Evolutionary conservation across 2,329 filamentous ascomycete genomes (phyloP).

Genomic region (Diaporthe ilicicola): DNA sequence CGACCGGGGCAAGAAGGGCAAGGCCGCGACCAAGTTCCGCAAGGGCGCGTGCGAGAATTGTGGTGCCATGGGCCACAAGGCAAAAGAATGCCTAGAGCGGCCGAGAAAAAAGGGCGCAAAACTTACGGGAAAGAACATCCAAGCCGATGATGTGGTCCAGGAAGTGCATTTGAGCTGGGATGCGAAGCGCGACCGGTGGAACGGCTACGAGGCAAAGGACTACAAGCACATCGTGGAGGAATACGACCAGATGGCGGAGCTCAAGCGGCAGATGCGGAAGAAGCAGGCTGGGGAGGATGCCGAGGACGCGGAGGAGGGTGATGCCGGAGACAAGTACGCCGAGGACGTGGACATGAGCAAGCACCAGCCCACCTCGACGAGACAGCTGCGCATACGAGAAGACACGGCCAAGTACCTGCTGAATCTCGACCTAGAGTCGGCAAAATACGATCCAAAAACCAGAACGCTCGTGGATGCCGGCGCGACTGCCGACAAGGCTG

Average conservation of each 20-base stretch:
- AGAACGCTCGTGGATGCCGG: constrained; percentile 88
- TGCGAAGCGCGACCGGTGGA: constrained; percentile 97
- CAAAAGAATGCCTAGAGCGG: constrained; percentile 89
- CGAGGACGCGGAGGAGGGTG: constrained; percentile 63
- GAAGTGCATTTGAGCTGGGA: constrained; percentile 93
- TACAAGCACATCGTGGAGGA: constrained; percentile 89
- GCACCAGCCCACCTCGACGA: constrained; percentile 88
- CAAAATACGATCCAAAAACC: constrained; percentile 97
- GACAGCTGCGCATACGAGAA: constrained; percentile 90
- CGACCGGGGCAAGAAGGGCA: constrained; percentile 87
- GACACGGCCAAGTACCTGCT: constrained; percentile 97
- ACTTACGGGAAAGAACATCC: constrained; percentile 92
- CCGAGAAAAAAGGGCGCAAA: constrained; percentile 89
- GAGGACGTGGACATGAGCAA: constrained; percentile 97
- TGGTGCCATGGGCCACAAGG: constrained; percentile 95
- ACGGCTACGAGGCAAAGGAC: constrained; percentile 92
- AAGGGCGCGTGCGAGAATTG: constrained; percentile 99
- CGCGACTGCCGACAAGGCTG: constrained; percentile 80
- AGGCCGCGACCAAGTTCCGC: constrained; percentile 93
- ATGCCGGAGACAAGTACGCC: constrained; percentile 80
- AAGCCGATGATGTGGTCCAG: constrained; percentile 88
- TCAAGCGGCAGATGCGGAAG: constrained; percentile 63
- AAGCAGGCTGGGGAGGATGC: constrained; percentile 59
- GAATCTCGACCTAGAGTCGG: constrained; percentile 94
- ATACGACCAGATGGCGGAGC: constrained; percentile 84